Percentiles rank a stretch among this genome's conserved stretches.
These are phyloP conservation scores for Tetracladium setigerum DNA, from an alignment of 495 filamentous ascomycete species.

Conservation along the genomic window DNA sequence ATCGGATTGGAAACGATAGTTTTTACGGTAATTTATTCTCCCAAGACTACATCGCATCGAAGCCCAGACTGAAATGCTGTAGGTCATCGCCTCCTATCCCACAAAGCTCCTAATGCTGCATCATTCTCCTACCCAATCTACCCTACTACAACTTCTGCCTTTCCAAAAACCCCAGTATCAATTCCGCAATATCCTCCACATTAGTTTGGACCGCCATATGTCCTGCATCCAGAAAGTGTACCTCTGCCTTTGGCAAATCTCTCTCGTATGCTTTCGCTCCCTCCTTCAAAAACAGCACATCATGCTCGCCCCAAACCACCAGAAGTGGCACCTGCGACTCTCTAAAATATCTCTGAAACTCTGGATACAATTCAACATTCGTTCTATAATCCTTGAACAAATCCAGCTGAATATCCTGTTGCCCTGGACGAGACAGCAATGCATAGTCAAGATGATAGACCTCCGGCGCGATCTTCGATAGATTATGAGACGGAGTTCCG, in stretches of 20 bases:
- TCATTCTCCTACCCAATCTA: not conserved
- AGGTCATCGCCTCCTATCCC: too few relatives aligned
- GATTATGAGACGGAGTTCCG: conserved; percentile 29
- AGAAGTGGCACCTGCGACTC: conserved; percentile 45
- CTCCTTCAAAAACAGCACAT: conserved; percentile 45
- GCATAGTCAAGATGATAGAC: conserved; percentile 43
- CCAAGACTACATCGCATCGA: too few relatives aligned
- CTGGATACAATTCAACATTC: conserved; percentile 39
- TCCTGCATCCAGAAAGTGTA: conserved; percentile 47
- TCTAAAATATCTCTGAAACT: conserved; percentile 53
- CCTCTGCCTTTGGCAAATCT: conserved; percentile 44
- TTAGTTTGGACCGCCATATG: conserved; percentile 59
- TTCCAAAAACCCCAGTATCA: conserved; percentile 40
- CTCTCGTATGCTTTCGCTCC: conserved; percentile 54
- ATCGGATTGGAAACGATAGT: too few relatives aligned
- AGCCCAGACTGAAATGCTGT: too few relatives aligned
- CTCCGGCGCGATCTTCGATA: conserved; percentile 38
- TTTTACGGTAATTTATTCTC: too few relatives aligned
- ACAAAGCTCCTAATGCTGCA: too few relatives aligned
- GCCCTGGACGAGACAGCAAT: conserved; percentile 41
- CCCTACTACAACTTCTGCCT: conserved; percentile 18
- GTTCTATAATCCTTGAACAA: conserved; percentile 46
- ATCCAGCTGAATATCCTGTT: conserved; percentile 49
- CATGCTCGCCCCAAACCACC: conserved; percentile 56
- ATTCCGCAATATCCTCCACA: conserved; percentile 35